phyloP scores from a whole-genome alignment of 108 stramenopile genomes.

The Skeletonema marinoi region DNA sequence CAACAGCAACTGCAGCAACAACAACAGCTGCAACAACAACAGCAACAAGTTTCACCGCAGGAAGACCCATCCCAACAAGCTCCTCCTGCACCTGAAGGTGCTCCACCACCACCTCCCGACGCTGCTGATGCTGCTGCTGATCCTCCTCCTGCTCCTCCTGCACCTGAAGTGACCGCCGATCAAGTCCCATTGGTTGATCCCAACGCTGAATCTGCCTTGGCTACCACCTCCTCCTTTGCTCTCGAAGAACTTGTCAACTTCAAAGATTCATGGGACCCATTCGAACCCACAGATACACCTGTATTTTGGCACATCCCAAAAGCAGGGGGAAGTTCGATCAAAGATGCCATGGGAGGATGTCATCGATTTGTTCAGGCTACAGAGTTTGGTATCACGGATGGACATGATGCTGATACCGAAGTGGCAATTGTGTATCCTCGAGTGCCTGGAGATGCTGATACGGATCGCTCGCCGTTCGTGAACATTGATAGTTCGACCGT shows the following conservation, averaged over 20 bases:
- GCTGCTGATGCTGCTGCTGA: background rate
- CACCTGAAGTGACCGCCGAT: conserved; percentile 4
- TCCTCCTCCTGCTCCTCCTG: background rate
- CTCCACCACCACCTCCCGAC: background rate
- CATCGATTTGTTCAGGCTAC: conserved; percentile 61
- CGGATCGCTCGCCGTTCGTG: conserved; percentile 57
- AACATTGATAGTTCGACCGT: conserved; percentile 69
- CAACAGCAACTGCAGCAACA: background rate
- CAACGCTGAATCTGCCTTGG: background rate
- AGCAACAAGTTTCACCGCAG: background rate
- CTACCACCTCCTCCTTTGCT: background rate
- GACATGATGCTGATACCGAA: conserved; percentile 53
- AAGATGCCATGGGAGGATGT: conserved; percentile 57
- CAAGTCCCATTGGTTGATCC: conserved; percentile 4
- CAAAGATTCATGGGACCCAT: conserved; percentile 61
- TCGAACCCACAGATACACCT: conserved; percentile 44
- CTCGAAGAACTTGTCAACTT: conserved; percentile 36
- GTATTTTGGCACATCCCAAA: conserved; percentile 64
- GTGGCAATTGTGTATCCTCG: conserved; percentile 57
- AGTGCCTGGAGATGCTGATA: conserved; percentile 46
- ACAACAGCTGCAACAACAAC: background rate
- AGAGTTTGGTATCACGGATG: conserved; percentile 64
- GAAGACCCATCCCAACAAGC: background rate
- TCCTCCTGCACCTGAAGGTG: background rate
- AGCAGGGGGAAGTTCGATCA: conserved; percentile 55